phyloP scores from a whole-genome alignment of 495 filamentous ascomycete species.

The Neurospora sublineolata region DNA sequence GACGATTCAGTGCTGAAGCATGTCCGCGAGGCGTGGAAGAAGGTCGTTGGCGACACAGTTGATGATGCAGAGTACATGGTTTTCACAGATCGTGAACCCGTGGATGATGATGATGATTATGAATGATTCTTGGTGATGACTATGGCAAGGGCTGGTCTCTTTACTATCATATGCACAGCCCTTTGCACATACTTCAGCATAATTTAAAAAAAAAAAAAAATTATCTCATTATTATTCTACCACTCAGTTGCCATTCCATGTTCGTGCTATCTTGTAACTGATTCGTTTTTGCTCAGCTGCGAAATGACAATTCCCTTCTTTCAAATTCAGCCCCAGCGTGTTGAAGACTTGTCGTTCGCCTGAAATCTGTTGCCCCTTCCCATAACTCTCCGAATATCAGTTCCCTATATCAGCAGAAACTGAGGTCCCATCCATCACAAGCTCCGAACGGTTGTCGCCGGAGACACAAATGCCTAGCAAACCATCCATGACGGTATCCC shows the following conservation, averaged over 20 bases:
- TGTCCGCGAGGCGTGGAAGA: conserved; percentile 53
- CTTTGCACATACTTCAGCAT: neutral
- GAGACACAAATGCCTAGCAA: neutral
- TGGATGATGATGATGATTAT: conserved; percentile 37
- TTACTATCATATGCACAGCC: neutral
- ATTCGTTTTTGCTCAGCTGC: neutral
- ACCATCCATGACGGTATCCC: neutral
- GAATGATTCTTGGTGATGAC: conserved; percentile 17
- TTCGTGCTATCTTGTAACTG: neutral
- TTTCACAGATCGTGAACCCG: conserved; percentile 44
- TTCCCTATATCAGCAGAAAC: neutral
- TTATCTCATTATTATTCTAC: neutral
- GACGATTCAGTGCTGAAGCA: conserved; percentile 52
- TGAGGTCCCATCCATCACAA: neutral
- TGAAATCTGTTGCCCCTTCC: neutral
- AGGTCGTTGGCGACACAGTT: conserved; percentile 42
- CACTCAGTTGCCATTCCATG: neutral
- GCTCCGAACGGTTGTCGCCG: neutral
- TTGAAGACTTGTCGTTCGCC: neutral
- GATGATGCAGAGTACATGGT: conserved; percentile 50
- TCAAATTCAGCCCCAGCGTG: neutral
- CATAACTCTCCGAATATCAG: neutral
- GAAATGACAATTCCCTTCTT: neutral
- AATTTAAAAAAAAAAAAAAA: too few relatives aligned
- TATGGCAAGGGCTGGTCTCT: conserved; percentile 5